These are phyloP conservation scores for Aspergillus pseudoviridinutans DNA, from an alignment of 2,329 filamentous ascomycete species.

Conservation along the genomic window DNA sequence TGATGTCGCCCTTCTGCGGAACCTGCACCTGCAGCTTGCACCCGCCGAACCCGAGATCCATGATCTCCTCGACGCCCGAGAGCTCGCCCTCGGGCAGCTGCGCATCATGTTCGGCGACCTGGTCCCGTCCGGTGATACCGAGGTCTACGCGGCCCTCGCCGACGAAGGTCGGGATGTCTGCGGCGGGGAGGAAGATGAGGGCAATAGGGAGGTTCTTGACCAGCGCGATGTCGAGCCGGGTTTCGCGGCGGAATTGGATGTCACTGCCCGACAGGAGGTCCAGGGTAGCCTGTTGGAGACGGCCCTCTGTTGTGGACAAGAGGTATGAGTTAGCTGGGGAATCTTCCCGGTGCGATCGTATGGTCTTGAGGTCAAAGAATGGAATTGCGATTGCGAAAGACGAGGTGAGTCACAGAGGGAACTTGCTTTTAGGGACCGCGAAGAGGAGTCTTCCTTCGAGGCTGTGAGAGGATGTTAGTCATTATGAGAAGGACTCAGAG, in stretches of 20 bases:
- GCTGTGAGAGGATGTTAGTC: conserved; percentile 49
- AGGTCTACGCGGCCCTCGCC: conserved; percentile 90
- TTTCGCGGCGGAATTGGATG: conserved; percentile 94
- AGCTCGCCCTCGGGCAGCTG: conserved; percentile 32
- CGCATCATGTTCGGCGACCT: conserved; percentile 85
- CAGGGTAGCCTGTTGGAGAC: conserved; percentile 80
- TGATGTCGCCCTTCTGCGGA: conserved; percentile 74
- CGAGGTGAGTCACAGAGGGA: conserved; percentile 18
- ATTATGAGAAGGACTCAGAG: conserved; percentile 1
- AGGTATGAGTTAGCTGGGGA: conserved; percentile 6
- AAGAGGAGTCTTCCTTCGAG: conserved; percentile 91
- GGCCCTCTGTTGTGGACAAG: conserved; percentile 64
- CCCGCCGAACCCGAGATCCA: conserved; percentile 84
- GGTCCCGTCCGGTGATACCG: conserved; percentile 90
- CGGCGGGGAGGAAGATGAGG: conserved; percentile 92
- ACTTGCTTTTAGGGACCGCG: conserved; percentile 95
- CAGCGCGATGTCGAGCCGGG: conserved; percentile 91
- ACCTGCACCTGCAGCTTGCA: conserved; percentile 98
- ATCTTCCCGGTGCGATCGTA: neutral
- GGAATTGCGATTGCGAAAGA: conserved; percentile 1
- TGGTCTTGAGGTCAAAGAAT: neutral
- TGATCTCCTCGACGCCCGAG: conserved; percentile 72
- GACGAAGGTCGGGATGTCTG: conserved; percentile 96
- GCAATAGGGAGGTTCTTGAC: conserved; percentile 96
- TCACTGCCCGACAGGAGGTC: conserved; percentile 91